Base-by-base conservation (phyloP, 768 basidiomycete genomes). In the Lactarius evosmus region DNA sequence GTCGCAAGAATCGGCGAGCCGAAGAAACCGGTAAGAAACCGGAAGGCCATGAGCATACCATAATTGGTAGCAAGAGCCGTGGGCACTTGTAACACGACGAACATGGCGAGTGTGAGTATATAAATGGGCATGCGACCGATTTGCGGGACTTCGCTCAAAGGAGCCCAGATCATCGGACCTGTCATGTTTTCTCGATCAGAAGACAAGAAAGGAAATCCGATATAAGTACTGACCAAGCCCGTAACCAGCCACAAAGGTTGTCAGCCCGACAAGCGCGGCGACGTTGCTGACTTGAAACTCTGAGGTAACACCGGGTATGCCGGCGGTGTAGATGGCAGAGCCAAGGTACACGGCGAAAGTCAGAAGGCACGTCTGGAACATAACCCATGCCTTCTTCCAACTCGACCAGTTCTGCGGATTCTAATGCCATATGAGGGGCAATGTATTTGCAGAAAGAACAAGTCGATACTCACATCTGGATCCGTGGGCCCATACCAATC, bases 271-370 rank as follows among this genome's bases (percentile, higher is more conserved):
- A 7, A 74, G 73, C 5, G 71, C 74, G 0, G 70, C 69, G n/a
- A 72, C 71, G 9, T 56, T 60, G 41, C 73, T 73, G 12, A 74
- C 70, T 33, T 72, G 66, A 66, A 74, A 76, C 2, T 74, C 67
- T 1, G 65, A 25, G 40, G 73, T 57, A 19, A 76, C 56, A 7
- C 63, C 69, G 2, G 70, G 69, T 22, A 74, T 73, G 7, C 72
- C 72, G 17, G 75, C 68, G 1, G 73, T 71, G 61, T 74, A 75
- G 50, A 76, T 75, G 19, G 72, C 72, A 11, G 75, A 74, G 57
- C 75, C 75, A 62, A 76, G 72, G 66, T 76, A 77, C 30, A 76
- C 70, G 53, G 70, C 68, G 60, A 75, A 72, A 1, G 75, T 76
- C 54, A 77, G 62, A 51, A 76, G 65, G 52, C 73, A 73, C n/a